These are phyloP conservation scores for Penicillium sp. DNA, from an alignment of 2,329 filamentous ascomycete genomes.

Conservation along the genomic window DNA sequence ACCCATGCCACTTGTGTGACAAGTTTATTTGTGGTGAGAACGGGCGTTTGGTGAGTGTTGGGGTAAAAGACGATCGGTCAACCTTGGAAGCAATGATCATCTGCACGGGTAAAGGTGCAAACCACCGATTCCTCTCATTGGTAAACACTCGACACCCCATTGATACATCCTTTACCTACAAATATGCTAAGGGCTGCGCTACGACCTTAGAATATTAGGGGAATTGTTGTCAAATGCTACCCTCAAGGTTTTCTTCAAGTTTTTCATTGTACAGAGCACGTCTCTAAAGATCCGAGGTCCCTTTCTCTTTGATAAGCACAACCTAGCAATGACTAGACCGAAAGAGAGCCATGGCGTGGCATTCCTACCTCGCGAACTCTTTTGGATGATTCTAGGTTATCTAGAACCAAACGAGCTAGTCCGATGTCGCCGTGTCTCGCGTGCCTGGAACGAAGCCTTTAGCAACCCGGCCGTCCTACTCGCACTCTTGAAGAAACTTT, in stretches of 20 bases:
- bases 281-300: not conserved
- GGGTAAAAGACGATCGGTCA: conserved; percentile 2
- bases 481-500: conserved; percentile 51
- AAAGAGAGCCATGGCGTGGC: conserved; percentile 20
- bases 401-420: conserved; percentile 53
- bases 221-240: no score
- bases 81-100: not conserved
- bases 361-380: conserved; percentile 56
- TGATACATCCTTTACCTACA: not conserved
- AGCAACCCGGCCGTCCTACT: conserved; percentile 47
- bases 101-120: not conserved
- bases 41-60: conserved; percentile 10
- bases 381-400: conserved; percentile 52
- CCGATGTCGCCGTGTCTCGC: conserved; percentile 53
- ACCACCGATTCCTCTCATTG: not conserved
- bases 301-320: not conserved
- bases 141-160: not conserved
- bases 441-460: conserved; percentile 51
- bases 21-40: not conserved
- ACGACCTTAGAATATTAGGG: not conserved
- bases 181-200: no score
- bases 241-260: no score
- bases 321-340: conserved; percentile 9
- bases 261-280: not conserved
- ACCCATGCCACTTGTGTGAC: conserved; percentile 26